Evolutionary conservation across 108 stramenopile genomes (phyloP), one percentile per base, ranked within the genome.

Genomic region (Cyclotella distinguenda): DNA sequence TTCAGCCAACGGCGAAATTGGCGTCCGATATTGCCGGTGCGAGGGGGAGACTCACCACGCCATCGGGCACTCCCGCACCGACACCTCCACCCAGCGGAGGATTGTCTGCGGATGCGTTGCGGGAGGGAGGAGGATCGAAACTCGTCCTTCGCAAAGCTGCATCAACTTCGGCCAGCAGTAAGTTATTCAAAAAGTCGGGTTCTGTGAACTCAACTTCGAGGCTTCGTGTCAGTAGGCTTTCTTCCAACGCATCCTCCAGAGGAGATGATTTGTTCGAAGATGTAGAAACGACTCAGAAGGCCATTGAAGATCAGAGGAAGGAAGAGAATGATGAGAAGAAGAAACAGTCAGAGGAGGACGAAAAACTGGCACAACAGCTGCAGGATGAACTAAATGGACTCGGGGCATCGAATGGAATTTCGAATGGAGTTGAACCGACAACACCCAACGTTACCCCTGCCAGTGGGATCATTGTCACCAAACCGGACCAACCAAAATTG

Each of bases 221-320:
- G 38, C 71, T 90, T n/a, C 60, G 89, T 49, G 81, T 89, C 39
- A 90, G 83, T 68, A 92, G 89, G 60, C 59, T 92, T 34, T 49
- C 76, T 8, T 46, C 72, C 1, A 35, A 53, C 38, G 31, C 53
- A 8, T 33, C 52, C 27, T 23, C 40, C 21, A 47, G 34, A 25
- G 44, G 64, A 9, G 58, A 49, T 35, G 87, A 79, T 44, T 70
- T 45, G 10, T 88, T 90, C 65, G 89, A 88, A 55, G 80, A 83
- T 60, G 73, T 81, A 15, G 89, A 84, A 57, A 74, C 68, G 0
- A 75, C 79, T 32, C 74, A 78, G 32, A 72, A 64, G 44, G 58
- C 69, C n/a, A 77, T 80, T 19, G 82, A 78, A 16, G 74, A 77
- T 26, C 66, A 45, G 21, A 69, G 66, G 47, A 76, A 71, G 45